Conservation (phyloP, 768 basidiomycete species). For the Agaricus subrufescens region DNA sequence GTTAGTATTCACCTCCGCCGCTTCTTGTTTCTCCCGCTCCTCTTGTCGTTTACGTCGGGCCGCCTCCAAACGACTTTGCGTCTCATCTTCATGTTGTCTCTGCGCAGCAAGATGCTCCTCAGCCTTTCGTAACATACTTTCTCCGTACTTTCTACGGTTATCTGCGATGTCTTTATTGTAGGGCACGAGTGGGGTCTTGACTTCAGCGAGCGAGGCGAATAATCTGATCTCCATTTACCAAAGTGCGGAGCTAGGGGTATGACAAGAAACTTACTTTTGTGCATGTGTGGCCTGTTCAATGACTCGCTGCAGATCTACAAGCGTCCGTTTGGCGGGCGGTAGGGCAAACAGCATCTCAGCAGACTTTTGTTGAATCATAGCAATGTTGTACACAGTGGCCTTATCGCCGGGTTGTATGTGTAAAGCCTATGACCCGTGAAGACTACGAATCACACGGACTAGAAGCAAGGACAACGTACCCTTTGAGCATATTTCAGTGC, state of each 20-base stretch:
- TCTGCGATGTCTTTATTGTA: slow-evolving; percentile 87
- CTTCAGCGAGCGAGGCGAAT: slow-evolving; percentile 79
- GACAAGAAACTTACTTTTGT: slow-evolving; percentile 57
- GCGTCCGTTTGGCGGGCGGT: slow-evolving; percentile 67
- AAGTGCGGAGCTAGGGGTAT: neutral
- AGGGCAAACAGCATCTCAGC: slow-evolving; percentile 84
- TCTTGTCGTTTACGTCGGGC: slow-evolving; percentile 77
- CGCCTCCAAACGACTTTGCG: slow-evolving; percentile 65
- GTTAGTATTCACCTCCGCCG: slow-evolving; percentile 51
- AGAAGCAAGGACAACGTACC: slow-evolving; percentile 33
- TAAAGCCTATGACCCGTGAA: slow-evolving; percentile 52
- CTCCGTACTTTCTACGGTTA: slow-evolving; percentile 86
- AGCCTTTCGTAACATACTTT: slow-evolving; percentile 75
- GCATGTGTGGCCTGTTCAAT: slow-evolving; percentile 82
- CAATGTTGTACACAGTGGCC: slow-evolving; percentile 90
- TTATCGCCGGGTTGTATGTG: slow-evolving; percentile 86
- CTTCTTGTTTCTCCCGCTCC: slow-evolving; percentile 65
- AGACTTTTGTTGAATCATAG: slow-evolving; percentile 97
- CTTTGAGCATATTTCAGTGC: slow-evolving; percentile 80
- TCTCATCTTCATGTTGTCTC: slow-evolving; percentile 65
- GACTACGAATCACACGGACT: slow-evolving; percentile 1
- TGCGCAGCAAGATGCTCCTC: slow-evolving; percentile 78
- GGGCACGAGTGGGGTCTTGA: slow-evolving; percentile 63
- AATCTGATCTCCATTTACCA: slow-evolving; percentile 39
- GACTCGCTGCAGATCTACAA: slow-evolving; percentile 74